Evolutionary conservation across 352 stramenopile genomes (phyloP), one percentile per base, ranked within the genome.

Genomic region (Globisporangium rhizosaccharum): DNA sequence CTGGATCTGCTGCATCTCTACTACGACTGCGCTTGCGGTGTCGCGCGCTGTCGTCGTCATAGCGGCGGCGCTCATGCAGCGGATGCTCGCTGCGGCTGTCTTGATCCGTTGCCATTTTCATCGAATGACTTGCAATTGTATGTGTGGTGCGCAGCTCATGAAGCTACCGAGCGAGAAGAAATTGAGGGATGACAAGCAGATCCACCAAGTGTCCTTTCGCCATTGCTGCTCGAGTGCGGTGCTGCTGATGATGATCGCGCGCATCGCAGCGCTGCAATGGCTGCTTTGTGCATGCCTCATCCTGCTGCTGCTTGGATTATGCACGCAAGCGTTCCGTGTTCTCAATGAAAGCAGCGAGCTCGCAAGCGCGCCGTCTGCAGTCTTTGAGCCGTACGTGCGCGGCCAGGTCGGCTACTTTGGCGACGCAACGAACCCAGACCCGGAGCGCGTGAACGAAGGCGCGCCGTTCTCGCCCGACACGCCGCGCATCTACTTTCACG

Each of bases 371-470:
- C 74, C 70, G 11, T 62, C 59, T 11, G 82, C 82, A 1, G 68
- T 75, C 7, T 97, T 97, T 50, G 71, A 86, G 56, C 90, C 92
- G 15, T 97, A 97, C 58, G 83, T 80, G 8, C 60, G 57, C 9
- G 90, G 91, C 17, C 78, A 77, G 50, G 91, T 94, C 1, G 90
- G 87, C 15, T 86, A 88, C 60, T 92, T 89, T 42, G 87, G 90
- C 49, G 85, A 97, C 58, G 76, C 85, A 3, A 47, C 61, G 15
- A 88, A 91, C 53, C 76, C 68, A 10, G 61, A 73, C 25, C 66
- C 79, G 1, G 82, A 93, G 56, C 67, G 78, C 33, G 71, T 95
- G n/a, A 96, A 97, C 66, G 85, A 97, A 72, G 88, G 88, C 54
- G 62, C 77, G 51, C 76, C 79, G 49, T 91, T 87, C 68, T 85